phyloP scores from a whole-genome alignment of 495 filamentous ascomycete species.

The Penicillium pancosmium region DNA sequence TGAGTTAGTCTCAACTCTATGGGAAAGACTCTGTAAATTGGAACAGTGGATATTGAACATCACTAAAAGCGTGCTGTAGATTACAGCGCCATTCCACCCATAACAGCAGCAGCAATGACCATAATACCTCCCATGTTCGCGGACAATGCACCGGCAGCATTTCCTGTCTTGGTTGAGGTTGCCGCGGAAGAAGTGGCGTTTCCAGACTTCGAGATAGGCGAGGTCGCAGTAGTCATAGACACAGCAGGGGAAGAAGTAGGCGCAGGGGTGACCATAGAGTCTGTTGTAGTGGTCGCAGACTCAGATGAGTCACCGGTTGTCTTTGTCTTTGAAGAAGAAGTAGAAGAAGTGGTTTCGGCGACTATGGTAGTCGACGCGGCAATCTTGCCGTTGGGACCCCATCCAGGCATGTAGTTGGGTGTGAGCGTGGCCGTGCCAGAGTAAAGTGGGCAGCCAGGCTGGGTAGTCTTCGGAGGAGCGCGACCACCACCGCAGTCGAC shows the following conservation, averaged over 20 bases:
- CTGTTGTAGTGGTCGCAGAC: not conserved
- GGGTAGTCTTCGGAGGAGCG: constrained; percentile 60
- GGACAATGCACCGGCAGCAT: constrained; percentile 11
- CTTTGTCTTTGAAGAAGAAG: constrained; percentile 5
- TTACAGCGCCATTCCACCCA: constrained; percentile 28
- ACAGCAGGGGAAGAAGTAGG: constrained; percentile 18
- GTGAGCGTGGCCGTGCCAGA: constrained; percentile 56
- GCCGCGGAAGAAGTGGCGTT: constrained; percentile 17
- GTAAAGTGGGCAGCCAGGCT: constrained; percentile 62
- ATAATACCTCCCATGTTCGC: constrained; percentile 19
- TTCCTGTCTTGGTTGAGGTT: constrained; percentile 11
- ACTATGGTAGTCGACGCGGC: constrained; percentile 21
- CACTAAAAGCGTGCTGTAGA: not conserved
- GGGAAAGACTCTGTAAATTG: not conserved
- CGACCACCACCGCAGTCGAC: constrained; percentile 68
- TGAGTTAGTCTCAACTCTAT: not conserved
- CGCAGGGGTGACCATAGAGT: constrained; percentile 21
- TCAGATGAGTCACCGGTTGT: constrained; percentile 10
- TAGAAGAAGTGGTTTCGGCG: constrained; percentile 12
- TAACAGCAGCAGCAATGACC: constrained; percentile 34
- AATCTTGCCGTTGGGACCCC: constrained; percentile 30
- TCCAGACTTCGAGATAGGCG: constrained; percentile 9
- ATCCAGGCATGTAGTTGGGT: constrained; percentile 51
- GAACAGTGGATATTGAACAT: too few relatives aligned
- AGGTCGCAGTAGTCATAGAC: constrained; percentile 21